Evolutionary conservation across 2,329 filamentous ascomycete species (phyloP), one percentile per base, ranked within the genome.

Genomic region (Talaromyces sp.): DNA sequence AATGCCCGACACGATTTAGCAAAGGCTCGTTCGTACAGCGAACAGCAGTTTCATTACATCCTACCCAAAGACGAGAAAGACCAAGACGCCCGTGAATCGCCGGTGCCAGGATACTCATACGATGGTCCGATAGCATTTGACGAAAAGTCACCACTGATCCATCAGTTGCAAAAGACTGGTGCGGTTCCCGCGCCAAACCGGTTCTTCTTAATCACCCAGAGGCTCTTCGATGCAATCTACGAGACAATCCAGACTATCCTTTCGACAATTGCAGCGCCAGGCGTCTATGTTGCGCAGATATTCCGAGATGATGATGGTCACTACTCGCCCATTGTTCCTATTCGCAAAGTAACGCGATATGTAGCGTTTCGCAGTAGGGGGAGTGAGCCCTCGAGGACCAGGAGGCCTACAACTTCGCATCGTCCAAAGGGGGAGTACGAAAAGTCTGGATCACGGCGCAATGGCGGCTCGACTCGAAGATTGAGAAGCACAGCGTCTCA

Each of bases 221-320:
- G 85, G 65, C 81, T 97, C 60, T 86, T 86, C 41, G 82, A 83
- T 59, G 84, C 85, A 60, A 77, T 97, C 58, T 81, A 93, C 61
- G 85, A 88, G 65, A 89, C 89, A 5, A 80, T 96, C 65, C 85
- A 86, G 64, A 89, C 89, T 77, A 80, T 97, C 48, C 75, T 96
- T 57, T 87, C 88, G 52, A 89, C 89, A 13, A 76, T 97, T 60
- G 83, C 88, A 25, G 86, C 88, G 21, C 93, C 93, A 1, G 89
- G 87, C 17, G 83, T 91, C 52, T 97, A 93, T 74, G 75, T 96
- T 57, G 84, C 92, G 60, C 87, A 89, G 63, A 91, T 84, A 69
- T 88, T 97, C 66, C 93, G 89, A 75, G 87, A 95, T 68, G 86
- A 91, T 46, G 78, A 89, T 59, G 91, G 91, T 53, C 80, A 80